Base-by-base conservation (phyloP, 192 early-diverging fungal genomes). In the Umbelopsis sp. region DNA sequence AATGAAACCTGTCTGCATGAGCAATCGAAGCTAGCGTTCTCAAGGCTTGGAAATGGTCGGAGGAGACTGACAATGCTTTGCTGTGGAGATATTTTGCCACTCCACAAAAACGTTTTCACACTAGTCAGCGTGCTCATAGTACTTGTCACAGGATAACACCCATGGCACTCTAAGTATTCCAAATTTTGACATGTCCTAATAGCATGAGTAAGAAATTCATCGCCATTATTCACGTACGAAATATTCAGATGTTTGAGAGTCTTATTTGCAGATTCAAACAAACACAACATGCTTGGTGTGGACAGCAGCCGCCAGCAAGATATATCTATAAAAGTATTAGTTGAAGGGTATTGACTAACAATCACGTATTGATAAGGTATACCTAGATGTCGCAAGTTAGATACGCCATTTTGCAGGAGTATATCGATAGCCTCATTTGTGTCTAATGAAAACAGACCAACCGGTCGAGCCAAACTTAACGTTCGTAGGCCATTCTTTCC, bases 371-470 rank as follows among this genome's bases (percentile, higher is more conserved):
- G 53, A 18, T 18, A 2, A 2, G 18, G 7, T n/a, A 35, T 37
- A 61, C 55, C 55, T 18, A 61, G 16, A n/a, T 61, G 13, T 61
- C 33, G 55, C 25, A 61, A 35, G 5, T 61, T 37, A n/a, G 15
- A 16, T 2, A 61, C 55, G 12, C 55, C 55, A 15, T 61, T 30
- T 35, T 61, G 16, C 12, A 61, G 16, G 13, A 61, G 18, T 0
- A 25, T 13, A 6, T 37, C 35, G 7, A 61, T 41, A 41, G 37
- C 37, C 10, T 41, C 37, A 41, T 41, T 41, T 41, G 37, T 41
- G 6, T 41, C 37, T 41, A 41, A 41, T 1, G 37, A 41, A 41
- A 41, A 41, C 37, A 41, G 6, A 9, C 37, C 37, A 0, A 41
- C 37, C 0, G 37, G 37, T 10, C 37, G 37, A 6, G 37, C 55